These are phyloP conservation scores for Botrytis tulipae DNA, from an alignment of 2,329 filamentous ascomycete species.

Conservation along the genomic window DNA sequence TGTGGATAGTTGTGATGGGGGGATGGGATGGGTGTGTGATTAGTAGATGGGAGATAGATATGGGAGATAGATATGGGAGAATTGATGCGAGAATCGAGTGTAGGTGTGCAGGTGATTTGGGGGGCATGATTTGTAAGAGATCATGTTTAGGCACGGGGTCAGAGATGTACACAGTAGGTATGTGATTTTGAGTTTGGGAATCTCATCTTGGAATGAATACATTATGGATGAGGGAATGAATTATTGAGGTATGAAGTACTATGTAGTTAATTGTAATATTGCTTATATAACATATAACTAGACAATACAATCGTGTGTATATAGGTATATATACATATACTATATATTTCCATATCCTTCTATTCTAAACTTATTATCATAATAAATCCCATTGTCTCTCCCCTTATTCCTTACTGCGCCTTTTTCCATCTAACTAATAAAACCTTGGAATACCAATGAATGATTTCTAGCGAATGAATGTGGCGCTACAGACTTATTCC, in stretches of 20 bases:
- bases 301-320: background rate
- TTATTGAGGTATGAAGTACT: no score
- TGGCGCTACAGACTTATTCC: constrained; percentile 10
- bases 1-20: background rate
- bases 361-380: background rate
- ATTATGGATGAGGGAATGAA: no score
- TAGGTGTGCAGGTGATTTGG: background rate
- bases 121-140: background rate
- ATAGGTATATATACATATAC: background rate
- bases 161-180: background rate
- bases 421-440: background rate
- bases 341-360: background rate
- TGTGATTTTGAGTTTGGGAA: background rate
- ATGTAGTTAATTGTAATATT: no score
- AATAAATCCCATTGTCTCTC: background rate
- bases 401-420: background rate
- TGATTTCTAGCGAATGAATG: constrained; percentile 17
- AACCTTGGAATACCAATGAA: no score
- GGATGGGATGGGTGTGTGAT: background rate
- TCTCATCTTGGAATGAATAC: background rate
- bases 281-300: background rate
- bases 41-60: background rate
- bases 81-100: background rate
- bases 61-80: background rate
- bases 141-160: background rate